Conservation (phyloP, 148 eudicot species). For the Cornus suecica region DNA sequence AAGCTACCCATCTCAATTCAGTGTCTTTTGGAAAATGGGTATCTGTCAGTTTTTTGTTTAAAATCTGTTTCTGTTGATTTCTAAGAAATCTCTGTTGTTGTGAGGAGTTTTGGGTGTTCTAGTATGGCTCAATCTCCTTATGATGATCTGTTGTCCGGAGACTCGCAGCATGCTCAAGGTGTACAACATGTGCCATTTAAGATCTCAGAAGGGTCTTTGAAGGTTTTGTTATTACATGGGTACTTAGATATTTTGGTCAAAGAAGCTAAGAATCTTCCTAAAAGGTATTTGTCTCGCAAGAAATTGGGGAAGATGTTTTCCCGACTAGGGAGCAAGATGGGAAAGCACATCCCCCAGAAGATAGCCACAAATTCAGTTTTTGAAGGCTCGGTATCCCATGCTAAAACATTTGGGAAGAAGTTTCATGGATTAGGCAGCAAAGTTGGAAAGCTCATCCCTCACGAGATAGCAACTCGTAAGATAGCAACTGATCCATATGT, state of each 20-base stretch:
- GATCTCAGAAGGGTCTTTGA: slow-evolving; percentile 58
- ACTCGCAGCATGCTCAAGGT: slow-evolving; percentile 47
- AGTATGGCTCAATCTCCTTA: slow-evolving; percentile 38
- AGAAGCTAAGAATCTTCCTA: slow-evolving; percentile 83
- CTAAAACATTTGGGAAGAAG: slow-evolving; percentile 22
- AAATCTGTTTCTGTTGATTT: neutral
- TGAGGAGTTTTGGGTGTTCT: neutral
- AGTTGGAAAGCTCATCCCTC: slow-evolving; percentile 3
- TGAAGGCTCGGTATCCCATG: slow-evolving; percentile 45
- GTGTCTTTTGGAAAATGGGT: neutral
- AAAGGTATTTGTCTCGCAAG: slow-evolving; percentile 62
- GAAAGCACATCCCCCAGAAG: neutral
- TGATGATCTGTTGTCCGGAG: slow-evolving; percentile 23
- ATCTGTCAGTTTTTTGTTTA: neutral
- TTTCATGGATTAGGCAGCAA: slow-evolving; percentile 29
- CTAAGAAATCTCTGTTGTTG: neutral
- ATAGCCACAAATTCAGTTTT: slow-evolving; percentile 79
- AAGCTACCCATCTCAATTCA: slow-evolving; percentile 1
- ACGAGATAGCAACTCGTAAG: slow-evolving; percentile 18
- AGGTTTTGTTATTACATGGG: slow-evolving; percentile 66
- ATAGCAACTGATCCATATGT: slow-evolving; percentile 88
- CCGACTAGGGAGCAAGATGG: slow-evolving; percentile 22
- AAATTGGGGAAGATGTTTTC: slow-evolving; percentile 38
- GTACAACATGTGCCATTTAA: slow-evolving; percentile 45
- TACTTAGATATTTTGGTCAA: slow-evolving; percentile 83